phyloP scores from a whole-genome alignment of 495 filamentous ascomycete genomes.

The Penicillium roqueforti region DNA sequence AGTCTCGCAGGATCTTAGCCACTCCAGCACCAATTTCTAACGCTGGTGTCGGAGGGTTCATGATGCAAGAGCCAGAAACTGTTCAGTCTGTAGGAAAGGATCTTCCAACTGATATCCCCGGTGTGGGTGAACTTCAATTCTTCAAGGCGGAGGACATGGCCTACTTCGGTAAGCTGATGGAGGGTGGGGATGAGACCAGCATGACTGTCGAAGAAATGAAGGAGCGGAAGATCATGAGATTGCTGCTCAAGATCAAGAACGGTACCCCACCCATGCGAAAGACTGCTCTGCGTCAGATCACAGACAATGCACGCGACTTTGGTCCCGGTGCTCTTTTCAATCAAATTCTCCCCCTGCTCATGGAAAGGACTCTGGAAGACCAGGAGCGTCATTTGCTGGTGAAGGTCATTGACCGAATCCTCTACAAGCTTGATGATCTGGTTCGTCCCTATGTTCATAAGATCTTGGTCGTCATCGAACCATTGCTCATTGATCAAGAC shows the following conservation, averaged over 20 bases:
- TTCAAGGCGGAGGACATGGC: constrained; percentile 99
- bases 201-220: constrained; percentile 94
- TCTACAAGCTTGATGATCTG: constrained; percentile 97
- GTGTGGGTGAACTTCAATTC: constrained; percentile 95
- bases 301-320: constrained; percentile 96
- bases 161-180: constrained; percentile 97
- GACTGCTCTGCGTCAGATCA: constrained; percentile 96
- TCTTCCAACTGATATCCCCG: constrained; percentile 93
- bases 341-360: constrained; percentile 93
- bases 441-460: constrained; percentile 97
- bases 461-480: constrained; percentile 98
- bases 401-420: constrained; percentile 97
- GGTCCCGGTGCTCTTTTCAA: constrained; percentile 94
- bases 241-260: constrained; percentile 98
- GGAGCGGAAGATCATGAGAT: constrained; percentile 96
- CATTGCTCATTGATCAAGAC: constrained; percentile 96
- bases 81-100: constrained; percentile 78
- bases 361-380: constrained; percentile 98
- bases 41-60: constrained; percentile 74
- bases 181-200: constrained; percentile 86
- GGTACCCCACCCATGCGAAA: constrained; percentile 99
- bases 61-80: constrained; percentile 94
- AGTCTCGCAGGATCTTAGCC: constrained; percentile 71
- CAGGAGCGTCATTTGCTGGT: constrained; percentile 98
- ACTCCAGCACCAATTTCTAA: constrained; percentile 64